Base-by-base conservation (phyloP, 2,329 filamentous ascomycete species). In the Pyrenochaeta sp. region DNA sequence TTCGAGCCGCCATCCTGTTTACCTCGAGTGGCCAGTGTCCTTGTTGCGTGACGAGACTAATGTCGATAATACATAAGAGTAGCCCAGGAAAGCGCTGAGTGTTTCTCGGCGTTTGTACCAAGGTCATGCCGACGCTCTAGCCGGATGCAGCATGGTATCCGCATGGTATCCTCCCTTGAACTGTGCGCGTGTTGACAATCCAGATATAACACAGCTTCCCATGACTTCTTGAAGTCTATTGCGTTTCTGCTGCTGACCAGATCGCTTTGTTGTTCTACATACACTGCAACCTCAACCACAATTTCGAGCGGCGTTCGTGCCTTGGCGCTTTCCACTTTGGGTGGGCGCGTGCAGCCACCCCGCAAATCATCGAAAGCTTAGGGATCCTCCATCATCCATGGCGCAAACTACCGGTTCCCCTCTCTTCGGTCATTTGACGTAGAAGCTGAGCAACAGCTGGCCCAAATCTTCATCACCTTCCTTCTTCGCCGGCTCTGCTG, bases 301-400 rank as follows among this genome's bases (percentile, higher is more conserved):
- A 4, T 42, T 19, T 9, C 15, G n/a, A 42, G 7, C 8, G 7
- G 39, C n/a, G 8, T 42, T 46, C 15, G 13, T 46, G 25, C 15
- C 42, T 22, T 50, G 43, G 46, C 51, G 39, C 56, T 24, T 52
- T 30, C 32, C 36, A 47, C 28, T 50, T 36, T 30, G 25, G 19
- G 50, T 28, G 25, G 22, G 19, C 46, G 50, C 54, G 34, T 40
- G 37, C 7, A 46, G 44, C 36, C 54, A 50, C 50, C 56, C 60
- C 51, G 48, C 57, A 56, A 44, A 58, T 62, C 60, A 42, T 48
- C 32, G 43, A 32, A 53, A 52, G 42, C 52, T 42, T 43, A 12
- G 51, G 54, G 47, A 45, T 52, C 43, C 53, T 44, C 47, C 39
- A 51, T 45, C 34, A 46, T 25, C 40, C 24, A 37, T 22, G 3